phyloP scores from a whole-genome alignment of 768 basidiomycete genomes.

The Kwoniella mangroviensis region DNA sequence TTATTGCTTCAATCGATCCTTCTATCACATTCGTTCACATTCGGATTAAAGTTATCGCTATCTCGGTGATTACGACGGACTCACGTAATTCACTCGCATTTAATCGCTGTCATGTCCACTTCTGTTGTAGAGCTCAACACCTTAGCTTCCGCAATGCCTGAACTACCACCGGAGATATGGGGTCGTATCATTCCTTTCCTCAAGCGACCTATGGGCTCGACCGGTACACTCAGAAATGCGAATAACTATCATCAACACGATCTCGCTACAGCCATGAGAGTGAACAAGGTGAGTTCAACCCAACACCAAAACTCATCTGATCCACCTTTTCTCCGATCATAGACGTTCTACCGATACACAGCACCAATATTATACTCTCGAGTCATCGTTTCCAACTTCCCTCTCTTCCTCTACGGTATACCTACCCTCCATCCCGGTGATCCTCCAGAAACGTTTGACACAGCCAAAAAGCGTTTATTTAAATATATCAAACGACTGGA shows the following conservation, averaged over 20 bases:
- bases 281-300: constrained; percentile 4
- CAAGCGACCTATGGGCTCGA: not conserved
- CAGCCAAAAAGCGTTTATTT: not conserved
- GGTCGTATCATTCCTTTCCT: constrained; percentile 7
- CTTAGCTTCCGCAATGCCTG: not conserved
- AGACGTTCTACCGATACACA: constrained; percentile 3
- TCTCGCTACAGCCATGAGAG: constrained; percentile 13
- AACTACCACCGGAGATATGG: constrained; percentile 12
- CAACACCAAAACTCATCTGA: no score
- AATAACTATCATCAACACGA: constrained; percentile 17
- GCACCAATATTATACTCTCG: constrained; percentile 7
- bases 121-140: no score
- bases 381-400: constrained; percentile 11
- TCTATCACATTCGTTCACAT: no score
- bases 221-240: not conserved
- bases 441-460: not conserved
- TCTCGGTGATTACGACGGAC: not conserved
- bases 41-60: no score
- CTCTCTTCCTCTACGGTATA: constrained; percentile 11
- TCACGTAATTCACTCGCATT: no score
- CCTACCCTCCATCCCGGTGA: not conserved
- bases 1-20: no score
- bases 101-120: no score
- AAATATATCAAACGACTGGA: constrained; percentile 13
- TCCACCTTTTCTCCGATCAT: no score